These are phyloP conservation scores for Pulveroboletus sp. DNA, from an alignment of 768 basidiomycete species.

Conservation along the genomic window DNA sequence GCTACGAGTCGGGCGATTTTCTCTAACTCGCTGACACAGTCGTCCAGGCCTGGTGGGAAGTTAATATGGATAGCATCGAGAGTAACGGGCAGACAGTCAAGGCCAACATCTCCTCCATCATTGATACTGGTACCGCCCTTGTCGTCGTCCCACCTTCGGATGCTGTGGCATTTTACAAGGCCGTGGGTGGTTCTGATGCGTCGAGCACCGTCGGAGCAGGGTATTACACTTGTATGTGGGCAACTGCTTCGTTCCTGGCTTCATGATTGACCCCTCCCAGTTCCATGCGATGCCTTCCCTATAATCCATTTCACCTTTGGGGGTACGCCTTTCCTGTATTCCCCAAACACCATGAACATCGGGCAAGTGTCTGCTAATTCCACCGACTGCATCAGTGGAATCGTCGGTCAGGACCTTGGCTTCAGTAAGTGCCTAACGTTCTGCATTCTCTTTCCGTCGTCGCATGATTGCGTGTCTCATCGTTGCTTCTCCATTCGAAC, in stretches of 20 bases:
- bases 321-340: neutral
- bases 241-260: no score
- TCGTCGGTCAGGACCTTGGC: slow-evolving; percentile 11
- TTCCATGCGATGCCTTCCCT: neutral
- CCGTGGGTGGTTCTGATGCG: slow-evolving; percentile 19
- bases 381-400: slow-evolving; percentile 29
- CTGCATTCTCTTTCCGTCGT: no score
- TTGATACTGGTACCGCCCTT: slow-evolving; percentile 21
- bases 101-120: slow-evolving; percentile 6
- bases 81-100: neutral
- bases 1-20: no score
- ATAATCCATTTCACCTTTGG: neutral
- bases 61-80: slow-evolving; percentile 5
- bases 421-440: neutral
- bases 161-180: slow-evolving; percentile 22
- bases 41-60: no score
- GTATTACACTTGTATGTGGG: slow-evolving; percentile 31
- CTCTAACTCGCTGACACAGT: neutral
- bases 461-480: no score
- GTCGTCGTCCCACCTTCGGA: slow-evolving; percentile 2
- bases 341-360: slow-evolving; percentile 31
- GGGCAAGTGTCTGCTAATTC: slow-evolving; percentile 27
- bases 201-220: slow-evolving; percentile 20
- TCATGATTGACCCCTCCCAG: no score
- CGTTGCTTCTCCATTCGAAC: neutral